A percentile compares a stretch with the other conserved stretches of the same genome.
Evolutionary conservation across 345 rosid species (phyloP).

Genomic region (Punica granatum): DNA sequence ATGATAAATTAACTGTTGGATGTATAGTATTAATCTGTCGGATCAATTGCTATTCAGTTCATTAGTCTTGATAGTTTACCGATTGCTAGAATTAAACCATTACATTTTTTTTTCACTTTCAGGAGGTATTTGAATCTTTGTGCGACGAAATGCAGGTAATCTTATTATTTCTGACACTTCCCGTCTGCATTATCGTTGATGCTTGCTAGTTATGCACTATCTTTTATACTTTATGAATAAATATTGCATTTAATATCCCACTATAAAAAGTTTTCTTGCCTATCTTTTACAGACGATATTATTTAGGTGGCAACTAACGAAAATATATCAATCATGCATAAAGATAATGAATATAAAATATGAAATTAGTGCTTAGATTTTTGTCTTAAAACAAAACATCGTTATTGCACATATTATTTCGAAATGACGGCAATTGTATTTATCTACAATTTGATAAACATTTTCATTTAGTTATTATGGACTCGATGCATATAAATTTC

Average conservation of each 20-base stretch:
- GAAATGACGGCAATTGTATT: background rate
- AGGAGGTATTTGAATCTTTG: slow-evolving; percentile 14
- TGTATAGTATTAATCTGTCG: background rate
- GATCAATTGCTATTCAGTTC: background rate
- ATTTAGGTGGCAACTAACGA: background rate
- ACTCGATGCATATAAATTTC: background rate
- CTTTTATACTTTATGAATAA: background rate
- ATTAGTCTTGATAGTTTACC: background rate
- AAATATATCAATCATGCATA: background rate
- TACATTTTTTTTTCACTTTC: background rate
- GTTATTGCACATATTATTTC: background rate
- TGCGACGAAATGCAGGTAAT: slow-evolving; percentile 14
- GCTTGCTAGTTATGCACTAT: background rate
- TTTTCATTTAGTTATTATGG: background rate
- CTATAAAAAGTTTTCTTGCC: background rate
- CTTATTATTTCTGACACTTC: background rate
- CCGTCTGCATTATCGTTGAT: background rate
- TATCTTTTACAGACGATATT: background rate
- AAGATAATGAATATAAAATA: background rate
- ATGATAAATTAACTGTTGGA: background rate
- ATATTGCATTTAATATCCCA: background rate
- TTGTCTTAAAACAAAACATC: background rate
- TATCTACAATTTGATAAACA: background rate
- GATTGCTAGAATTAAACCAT: background rate
- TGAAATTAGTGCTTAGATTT: background rate